Evolutionary conservation across 495 filamentous ascomycete species (phyloP), one percentile per base, ranked within the genome.

Genomic region (Talaromyces thailandensis): DNA sequence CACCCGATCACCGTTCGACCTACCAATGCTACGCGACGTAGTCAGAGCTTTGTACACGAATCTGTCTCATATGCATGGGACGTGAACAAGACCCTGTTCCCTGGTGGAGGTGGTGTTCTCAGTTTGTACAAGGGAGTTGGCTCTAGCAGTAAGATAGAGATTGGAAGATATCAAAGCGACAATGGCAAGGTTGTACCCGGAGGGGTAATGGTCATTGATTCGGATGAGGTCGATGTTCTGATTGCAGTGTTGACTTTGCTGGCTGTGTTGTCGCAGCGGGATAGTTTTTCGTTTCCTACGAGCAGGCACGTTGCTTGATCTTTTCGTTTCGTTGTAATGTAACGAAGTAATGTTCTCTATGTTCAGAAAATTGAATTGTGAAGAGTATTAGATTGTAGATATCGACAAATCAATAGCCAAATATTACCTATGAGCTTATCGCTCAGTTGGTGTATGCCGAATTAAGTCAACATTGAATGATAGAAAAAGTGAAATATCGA

Each of bases 41-140:
- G 40, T 16, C 59, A 61, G 59, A 51, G 24, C 9, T 61, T 61
- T 48, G 59, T 61, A n/a, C 59, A 61, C 16, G 59, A 61, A 25
- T 61, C 59, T 1, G 59, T 61, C 0, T 50, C 59, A 4, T 61
- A 61, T 52, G 40, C 28, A 16, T 61, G 59, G 59, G 59, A 61
- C 16, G 18, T 61, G 4, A 61, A 61, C 29, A 61, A 52, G 59
- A 61, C 40, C 14, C 12, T 61, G 26, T 61, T 61, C 21, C 58
- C 59, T 12, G 59, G 59, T 7, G 59, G 59, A 16, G 59, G 59
- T 9, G 45, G 43, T 9, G 43, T 61, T n/a, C 43, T 61, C 1
- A 61, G 59, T 52, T 16, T 61, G 43, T 61, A 61, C 43, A 61
- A 61, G 28, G 59, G 59, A 3, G n/a, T 61, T 50, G 59, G 59